Base-by-base conservation (phyloP, 192 early-diverging fungal species). In the Spizellomyces punctatus region DNA sequence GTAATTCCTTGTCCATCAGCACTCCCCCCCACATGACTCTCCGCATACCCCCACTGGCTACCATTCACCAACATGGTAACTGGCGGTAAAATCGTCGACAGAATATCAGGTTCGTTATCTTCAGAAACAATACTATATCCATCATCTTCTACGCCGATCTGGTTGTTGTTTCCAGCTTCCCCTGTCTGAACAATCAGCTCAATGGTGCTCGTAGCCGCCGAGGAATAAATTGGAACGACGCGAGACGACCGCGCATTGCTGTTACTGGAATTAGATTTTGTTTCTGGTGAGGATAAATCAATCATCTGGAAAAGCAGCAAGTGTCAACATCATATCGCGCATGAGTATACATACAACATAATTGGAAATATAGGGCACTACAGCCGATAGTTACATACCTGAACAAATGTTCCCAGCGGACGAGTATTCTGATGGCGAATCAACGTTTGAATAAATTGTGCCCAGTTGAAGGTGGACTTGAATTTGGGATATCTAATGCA, bases 401-500 rank as follows among this genome's bases (percentile, higher is more conserved):
- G 67, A 14, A 73, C 72, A 17, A 42, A 73, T 19, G 19, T 16
- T 21, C 72, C 72, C 68, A 73, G 73, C n/a, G 27, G 27, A 16
- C 68, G 64, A 5, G 22, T 72, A 42, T 73, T 73, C 6, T 74
- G 16, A 5, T 50, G 21, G 10, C 72, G 72, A 12, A 55, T 73
- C 8, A 74, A 17, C 9, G 66, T 59, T 45, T 74, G 73, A 41
- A 57, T 49, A 44, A 74, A 74, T 22, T 72, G 68, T 10, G 73
- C 73, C 71, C 70, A 74, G 16, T n/a, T n/a, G 46, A 74, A 74
- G 14, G 73, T 74, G 66, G n/a, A 19, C 16, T 44, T 16, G 10
- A 74, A 73, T n/a, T 54, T 14, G 16, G 71, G 71, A 12, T 10
- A 19, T 57, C 66, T 46, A 72, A 61, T 12, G 12, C 2, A 54